Conservation (phyloP, 2,329 filamentous ascomycete genomes). For the Venturiaceae sp. region DNA sequence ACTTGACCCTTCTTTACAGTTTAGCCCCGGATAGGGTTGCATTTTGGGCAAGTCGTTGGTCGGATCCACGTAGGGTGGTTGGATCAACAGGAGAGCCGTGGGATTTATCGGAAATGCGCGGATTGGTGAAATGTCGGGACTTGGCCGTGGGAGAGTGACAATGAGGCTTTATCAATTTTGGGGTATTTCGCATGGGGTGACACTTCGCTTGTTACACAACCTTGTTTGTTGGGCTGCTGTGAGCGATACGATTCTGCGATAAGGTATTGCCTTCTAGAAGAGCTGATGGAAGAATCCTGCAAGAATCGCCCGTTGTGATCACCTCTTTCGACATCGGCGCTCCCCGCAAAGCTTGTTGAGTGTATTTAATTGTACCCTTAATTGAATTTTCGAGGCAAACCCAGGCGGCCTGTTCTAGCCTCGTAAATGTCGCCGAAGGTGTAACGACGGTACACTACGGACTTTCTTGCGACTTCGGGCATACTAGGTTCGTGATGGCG, state of each 20-base stretch:
- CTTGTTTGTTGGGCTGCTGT: not conserved
- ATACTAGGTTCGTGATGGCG: not conserved
- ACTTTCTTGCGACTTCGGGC: not conserved
- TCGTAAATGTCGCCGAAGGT: too few species aligned
- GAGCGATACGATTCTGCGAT: too few species aligned
- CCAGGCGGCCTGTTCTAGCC: too few species aligned
- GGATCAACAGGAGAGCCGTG: not conserved
- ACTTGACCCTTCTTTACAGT: not conserved
- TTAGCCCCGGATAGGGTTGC: not conserved
- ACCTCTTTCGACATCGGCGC: not conserved
- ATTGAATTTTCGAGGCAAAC: too few species aligned
- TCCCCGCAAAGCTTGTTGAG: too few species aligned
- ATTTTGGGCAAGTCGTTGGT: not conserved
- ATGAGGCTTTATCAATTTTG: slow-evolving; percentile 1
- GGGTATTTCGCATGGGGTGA: not conserved
- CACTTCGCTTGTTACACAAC: not conserved
- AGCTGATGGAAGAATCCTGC: not conserved
- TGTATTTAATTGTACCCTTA: too few species aligned
- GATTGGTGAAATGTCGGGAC: not conserved
- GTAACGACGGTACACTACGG: not conserved
- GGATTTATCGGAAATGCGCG: not conserved
- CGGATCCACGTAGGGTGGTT: not conserved
- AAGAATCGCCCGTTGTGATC: not conserved
- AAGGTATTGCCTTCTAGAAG: not conserved
- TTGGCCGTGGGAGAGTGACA: not conserved